phyloP scores from a whole-genome alignment of 139 green algal species.

The Chlamydomonas incerta region DNA sequence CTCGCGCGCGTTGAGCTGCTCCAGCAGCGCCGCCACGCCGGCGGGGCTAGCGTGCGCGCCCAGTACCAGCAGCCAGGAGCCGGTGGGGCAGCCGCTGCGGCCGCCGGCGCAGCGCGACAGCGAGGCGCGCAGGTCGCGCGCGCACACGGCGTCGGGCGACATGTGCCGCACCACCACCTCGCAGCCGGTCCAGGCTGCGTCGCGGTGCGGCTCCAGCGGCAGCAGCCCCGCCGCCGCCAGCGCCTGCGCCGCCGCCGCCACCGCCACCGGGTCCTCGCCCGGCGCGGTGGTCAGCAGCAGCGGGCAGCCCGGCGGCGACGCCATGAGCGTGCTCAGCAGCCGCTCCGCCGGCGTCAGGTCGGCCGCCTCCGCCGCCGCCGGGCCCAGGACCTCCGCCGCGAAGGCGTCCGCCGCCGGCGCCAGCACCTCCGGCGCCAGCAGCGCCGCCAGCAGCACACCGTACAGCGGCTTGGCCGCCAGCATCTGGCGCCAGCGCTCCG shows the following conservation, averaged over 20 bases:
- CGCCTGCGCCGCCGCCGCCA: conserved; percentile 37
- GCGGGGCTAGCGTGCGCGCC: conserved; percentile 14
- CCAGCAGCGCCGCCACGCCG: conserved; percentile 29
- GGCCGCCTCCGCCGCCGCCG: background rate
- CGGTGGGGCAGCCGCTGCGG: background rate
- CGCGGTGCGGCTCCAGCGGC: conserved; percentile 28
- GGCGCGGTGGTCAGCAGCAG: conserved; percentile 23
- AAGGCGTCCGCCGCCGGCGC: conserved; percentile 19
- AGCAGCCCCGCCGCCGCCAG: background rate
- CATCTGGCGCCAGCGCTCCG: conserved; percentile 9
- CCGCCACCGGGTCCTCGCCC: conserved; percentile 31
- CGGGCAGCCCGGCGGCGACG: conserved; percentile 18
- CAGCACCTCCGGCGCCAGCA: conserved; percentile 24
- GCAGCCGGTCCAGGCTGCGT: background rate
- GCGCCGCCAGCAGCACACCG: conserved; percentile 16
- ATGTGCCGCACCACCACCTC: conserved; percentile 43
- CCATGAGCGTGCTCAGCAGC: conserved; percentile 31
- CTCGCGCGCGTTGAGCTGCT: conserved; percentile 31
- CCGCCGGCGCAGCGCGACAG: background rate
- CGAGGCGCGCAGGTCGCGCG: background rate
- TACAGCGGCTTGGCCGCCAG: background rate
- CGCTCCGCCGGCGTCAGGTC: conserved; percentile 43
- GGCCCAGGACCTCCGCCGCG: conserved; percentile 18
- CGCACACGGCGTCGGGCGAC: background rate
- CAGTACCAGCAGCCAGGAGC: conserved; percentile 46